Base-by-base conservation (phyloP, 148 eudicot genomes). In the Cornus kousa region DNA sequence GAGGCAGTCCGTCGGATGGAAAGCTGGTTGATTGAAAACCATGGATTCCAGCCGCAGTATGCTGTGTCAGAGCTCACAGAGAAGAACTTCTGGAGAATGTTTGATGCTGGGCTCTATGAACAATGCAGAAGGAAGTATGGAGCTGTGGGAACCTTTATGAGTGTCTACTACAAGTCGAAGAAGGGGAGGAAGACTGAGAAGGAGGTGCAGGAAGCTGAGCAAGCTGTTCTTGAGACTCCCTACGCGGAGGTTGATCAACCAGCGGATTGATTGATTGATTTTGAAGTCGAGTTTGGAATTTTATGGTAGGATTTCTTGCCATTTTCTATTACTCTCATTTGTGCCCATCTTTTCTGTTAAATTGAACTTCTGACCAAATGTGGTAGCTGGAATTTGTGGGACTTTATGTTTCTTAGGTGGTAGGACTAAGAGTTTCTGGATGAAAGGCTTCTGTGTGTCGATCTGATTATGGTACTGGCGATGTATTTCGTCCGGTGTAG, bases 1-100 rank as follows among this genome's bases (percentile, higher is more conserved):
- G 97, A 86, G 85, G 94, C 94, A 0, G 94, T 92, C 6, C 90
- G 92, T 71, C 75, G 66, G 17, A 68, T 94, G 89, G 98, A 94
- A 81, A 79, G 75, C 50, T 94, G 98, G 98, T 75, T 94, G 84
- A 92, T 94, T 31, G 97, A 94, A 57, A 94, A 94, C 92, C 90
- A 87, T 16, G 91, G 92, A 1, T 94, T 86, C 86, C 94, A 94
- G 84, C 94, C 98, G 28, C 98, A 94, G 74, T 92, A 94, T 57
- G 91, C 98, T 5, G 97, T 94, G 32, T 88, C 97, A 68, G 97
- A 94, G 87, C 87, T 94, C 5, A 71, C 31, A 0, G 98, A 91
- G 86, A 94, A 94, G 89, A 85, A 79, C 74, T 94, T 92, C 81
- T 90, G 97, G 98, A 90, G 87, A 74, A 94, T 94, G 98, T 94